Evolutionary conservation across 805 yeast species (phyloP), one percentile per base, ranked within the genome.

Genomic region (Sugiyamaella boreocaroliniensis): DNA sequence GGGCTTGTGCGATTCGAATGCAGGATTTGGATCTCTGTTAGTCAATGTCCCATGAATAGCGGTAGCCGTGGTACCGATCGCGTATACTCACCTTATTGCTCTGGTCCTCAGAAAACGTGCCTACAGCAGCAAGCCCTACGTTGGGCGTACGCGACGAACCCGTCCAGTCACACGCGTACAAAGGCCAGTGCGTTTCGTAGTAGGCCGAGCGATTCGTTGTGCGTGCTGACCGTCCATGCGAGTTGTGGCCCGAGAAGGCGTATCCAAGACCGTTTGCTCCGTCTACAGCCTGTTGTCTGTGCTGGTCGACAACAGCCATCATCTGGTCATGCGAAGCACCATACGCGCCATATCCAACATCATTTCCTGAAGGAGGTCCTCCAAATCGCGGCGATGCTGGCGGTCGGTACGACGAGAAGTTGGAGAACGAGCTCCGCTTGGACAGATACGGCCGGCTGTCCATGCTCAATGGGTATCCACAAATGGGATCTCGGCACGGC

Each of bases 61-160:
- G 18, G 18, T n/a, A n/a, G n/a, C n/a, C n/a, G n/a, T n/a, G n/a
- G n/a, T n/a, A n/a, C n/a, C n/a, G n/a, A n/a, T n/a, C n/a, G n/a
- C n/a, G n/a, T n/a, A 14, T n/a, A 50, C 54, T 40, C 29, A 89
- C 65, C 58, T 79, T 79, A 68, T 90, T 90, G 42, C 75, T 71
- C 26, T 81, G 72, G 48, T 88, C 95, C 66, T 90, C 97, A 54
- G 86, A 78, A 64, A 82, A 88, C 0, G 96, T 78, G n/a, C 83
- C 76, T n/a, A 85, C 64, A 0, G 88, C 93, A 7, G 86, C 68
- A 46, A 75, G 70, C 11, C 37, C 37, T 14, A 11, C 4, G 37
- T 32, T 32, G 5, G 37, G 37, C 37, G 37, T 14, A 11, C 11
- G 37, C 8, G 81, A 82, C 10, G 63, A 54, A 1, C 72, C 73